Evolutionary conservation across 768 basidiomycete species (phyloP), one percentile per base, ranked within the genome.

Genomic region (Russula vinacea): DNA sequence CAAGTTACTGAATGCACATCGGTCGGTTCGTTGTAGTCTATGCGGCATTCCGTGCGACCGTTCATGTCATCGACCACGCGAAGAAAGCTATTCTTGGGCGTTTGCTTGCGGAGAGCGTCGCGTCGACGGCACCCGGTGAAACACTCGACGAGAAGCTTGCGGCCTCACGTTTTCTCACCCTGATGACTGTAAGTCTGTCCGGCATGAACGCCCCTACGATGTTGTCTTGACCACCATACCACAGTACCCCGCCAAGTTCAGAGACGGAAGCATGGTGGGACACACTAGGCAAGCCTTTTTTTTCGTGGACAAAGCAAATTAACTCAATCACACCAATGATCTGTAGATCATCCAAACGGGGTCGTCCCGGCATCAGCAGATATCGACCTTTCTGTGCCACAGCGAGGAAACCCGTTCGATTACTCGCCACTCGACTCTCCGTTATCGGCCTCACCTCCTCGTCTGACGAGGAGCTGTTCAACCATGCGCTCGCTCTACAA

Each of bases 171-270:
- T 89, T 39, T 79, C 80, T 33, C 77, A 82, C 6, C 66, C 67
- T 45, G 70, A 76, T 62, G 81, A 82, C 69, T 70, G 82, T 83
- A 68, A 66, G 84, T 77, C 56, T 10, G 11, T 77, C 56, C 8
- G 13, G 26, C 42, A 45, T n/a, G 44, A 47, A 44, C 29, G 24
- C 3, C 5, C 47, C 44, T 58, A 22, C 9, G 19, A 17, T 32
- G 0, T 13, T 39, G 44, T 10, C 22, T 32, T 60, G 19, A 57
- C 68, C 68, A 39, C 68, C 33, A 44, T 60, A 40, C 49, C 65
- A 32, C 67, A 94, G 92, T 92, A 24, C 92, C 92, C 86, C 85
- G 5, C 92, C 92, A 1, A 94, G 92, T 71, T 84, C 88, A 2
- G 89, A 91, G 51, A 85, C 88, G 44, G 71, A 75, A 1, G 82